These are phyloP conservation scores for Pseudogymnoascus sp. DNA, from an alignment of 2,329 filamentous ascomycete species.

Conservation along the genomic window DNA sequence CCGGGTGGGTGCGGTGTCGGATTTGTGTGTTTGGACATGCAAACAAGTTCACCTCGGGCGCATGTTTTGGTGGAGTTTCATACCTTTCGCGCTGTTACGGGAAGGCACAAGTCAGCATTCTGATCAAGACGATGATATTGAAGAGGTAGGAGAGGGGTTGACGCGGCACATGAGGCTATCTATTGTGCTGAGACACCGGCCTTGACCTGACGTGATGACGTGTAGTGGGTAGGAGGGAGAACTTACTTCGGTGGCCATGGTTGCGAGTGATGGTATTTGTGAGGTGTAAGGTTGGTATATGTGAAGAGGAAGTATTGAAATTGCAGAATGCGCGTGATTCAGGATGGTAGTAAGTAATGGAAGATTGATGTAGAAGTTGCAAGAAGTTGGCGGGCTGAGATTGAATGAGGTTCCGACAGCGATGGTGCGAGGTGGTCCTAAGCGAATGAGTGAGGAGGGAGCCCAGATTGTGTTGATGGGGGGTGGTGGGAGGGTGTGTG, in stretches of 20 bases:
- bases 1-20: neutral
- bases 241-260: slow-evolving; percentile 32
- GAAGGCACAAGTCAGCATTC: slow-evolving; percentile 18
- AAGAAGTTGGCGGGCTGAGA: slow-evolving; percentile 7
- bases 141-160: neutral
- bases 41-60: slow-evolving; percentile 8
- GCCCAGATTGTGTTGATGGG: neutral
- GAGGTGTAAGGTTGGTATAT: neutral
- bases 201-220: slow-evolving; percentile 6
- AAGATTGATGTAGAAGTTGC: neutral
- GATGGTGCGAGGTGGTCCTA: slow-evolving; percentile 6
- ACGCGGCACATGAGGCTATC: slow-evolving; percentile 21
- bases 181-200: slow-evolving; percentile 3
- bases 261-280: slow-evolving; percentile 8
- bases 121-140: neutral
- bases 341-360: slow-evolving; percentile 4
- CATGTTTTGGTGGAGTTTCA: slow-evolving; percentile 10
- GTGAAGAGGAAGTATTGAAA: neutral
- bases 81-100: slow-evolving; percentile 28
- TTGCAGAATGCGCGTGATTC: neutral
- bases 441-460: neutral
- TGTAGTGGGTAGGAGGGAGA: slow-evolving; percentile 11
- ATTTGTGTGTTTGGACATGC: slow-evolving; percentile 18
- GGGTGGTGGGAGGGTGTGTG: neutral
- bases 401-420: slow-evolving; percentile 6